Evolutionary conservation across 148 eudicot genomes (phyloP).

Genomic region (Silene latifolia): DNA sequence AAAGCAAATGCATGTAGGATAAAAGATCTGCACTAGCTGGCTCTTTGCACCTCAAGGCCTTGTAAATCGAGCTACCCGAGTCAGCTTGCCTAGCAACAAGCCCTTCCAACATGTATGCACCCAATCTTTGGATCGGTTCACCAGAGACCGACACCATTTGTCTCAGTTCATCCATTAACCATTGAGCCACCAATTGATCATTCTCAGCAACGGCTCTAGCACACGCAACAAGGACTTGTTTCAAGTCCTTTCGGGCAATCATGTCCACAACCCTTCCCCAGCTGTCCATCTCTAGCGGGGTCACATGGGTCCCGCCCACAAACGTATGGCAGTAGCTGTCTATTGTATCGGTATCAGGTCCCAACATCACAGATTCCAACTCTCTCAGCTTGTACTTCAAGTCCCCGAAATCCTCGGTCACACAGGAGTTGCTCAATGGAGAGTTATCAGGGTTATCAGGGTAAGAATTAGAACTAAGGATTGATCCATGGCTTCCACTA

Average conservation of each 20-base stretch:
- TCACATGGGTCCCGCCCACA: conserved; percentile 18
- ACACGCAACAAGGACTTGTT: conserved; percentile 41
- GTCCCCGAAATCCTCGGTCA: conserved; percentile 38
- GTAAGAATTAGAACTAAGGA: conserved; percentile 26
- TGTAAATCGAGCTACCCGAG: conserved; percentile 52
- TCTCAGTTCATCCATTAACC: conserved; percentile 46
- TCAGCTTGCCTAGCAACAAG: conserved; percentile 51
- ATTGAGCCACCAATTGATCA: conserved; percentile 35
- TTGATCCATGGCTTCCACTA: conserved; percentile 34
- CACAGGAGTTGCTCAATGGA: conserved; percentile 34
- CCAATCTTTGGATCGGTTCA: conserved; percentile 51
- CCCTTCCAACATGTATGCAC: conserved; percentile 62
- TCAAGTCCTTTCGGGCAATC: conserved; percentile 41
- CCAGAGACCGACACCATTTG: conserved; percentile 58
- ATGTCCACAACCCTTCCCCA: conserved; percentile 44
- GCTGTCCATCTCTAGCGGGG: conserved; percentile 30
- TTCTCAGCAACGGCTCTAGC: conserved; percentile 47
- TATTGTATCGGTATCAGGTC: conserved; percentile 43
- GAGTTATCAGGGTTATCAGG: conserved; percentile 34
- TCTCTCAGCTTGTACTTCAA: conserved; percentile 45
- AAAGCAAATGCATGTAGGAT: conserved; percentile 55
- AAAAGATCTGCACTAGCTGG: conserved; percentile 46
- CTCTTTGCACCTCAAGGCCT: conserved; percentile 44
- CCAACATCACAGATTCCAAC: conserved; percentile 51
- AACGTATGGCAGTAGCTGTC: conserved; percentile 26